These are phyloP conservation scores for Rubia balearica DNA, from an alignment of 305 asterid genomes.

Conservation along the genomic window DNA sequence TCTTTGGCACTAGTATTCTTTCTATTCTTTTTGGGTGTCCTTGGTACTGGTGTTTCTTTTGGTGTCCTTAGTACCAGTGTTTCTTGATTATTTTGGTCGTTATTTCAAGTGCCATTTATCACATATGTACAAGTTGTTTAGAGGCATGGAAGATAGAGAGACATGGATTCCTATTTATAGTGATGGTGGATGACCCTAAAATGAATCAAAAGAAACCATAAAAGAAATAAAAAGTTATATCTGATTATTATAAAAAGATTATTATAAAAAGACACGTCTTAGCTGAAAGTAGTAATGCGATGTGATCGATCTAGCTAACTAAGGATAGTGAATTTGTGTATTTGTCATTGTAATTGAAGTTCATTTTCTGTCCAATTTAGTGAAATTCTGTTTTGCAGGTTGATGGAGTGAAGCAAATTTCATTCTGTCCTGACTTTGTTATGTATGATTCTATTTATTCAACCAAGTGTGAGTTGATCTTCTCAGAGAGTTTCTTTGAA, in stretches of 20 bases:
- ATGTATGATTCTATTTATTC: conserved; percentile 37
- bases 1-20: not conserved
- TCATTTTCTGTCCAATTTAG: conserved; percentile 14
- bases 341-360: not conserved
- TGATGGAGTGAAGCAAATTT: conserved; percentile 34
- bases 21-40: not conserved
- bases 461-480: conserved; percentile 50
- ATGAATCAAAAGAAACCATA: not conserved
- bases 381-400: conserved; percentile 39
- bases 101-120: conserved; percentile 13
- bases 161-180: not conserved
- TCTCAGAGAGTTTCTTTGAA: conserved; percentile 48
- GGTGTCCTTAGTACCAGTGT: not conserved
- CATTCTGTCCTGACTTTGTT: conserved; percentile 53
- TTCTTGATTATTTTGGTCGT: not conserved
- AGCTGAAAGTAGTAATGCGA: not conserved
- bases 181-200: not conserved
- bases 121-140: not conserved
- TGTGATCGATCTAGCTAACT: not conserved
- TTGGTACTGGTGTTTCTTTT: not conserved
- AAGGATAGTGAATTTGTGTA: not conserved
- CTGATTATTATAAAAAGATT: not conserved
- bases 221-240: not conserved
- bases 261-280: not conserved
- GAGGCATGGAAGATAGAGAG: not conserved